phyloP scores from a whole-genome alignment of 768 basidiomycete genomes.

The Suillus bovinus region DNA sequence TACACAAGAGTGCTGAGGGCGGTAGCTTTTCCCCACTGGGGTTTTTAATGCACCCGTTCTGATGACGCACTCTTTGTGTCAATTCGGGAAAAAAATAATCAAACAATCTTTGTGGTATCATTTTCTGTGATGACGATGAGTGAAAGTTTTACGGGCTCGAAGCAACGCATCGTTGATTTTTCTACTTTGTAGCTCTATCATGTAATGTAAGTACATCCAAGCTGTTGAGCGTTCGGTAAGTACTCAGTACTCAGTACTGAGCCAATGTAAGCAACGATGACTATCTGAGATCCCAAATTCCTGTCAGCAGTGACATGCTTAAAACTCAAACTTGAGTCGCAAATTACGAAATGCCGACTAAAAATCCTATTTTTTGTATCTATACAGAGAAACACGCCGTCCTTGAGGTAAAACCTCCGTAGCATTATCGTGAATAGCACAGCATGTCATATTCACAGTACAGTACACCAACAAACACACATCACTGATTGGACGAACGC shows the following conservation, averaged over 20 bases:
- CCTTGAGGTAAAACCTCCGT: background rate
- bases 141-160: background rate
- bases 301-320: background rate
- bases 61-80: constrained; percentile 10
- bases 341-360: background rate
- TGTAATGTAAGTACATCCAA: background rate
- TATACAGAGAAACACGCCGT: background rate
- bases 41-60: constrained; percentile 17
- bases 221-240: background rate
- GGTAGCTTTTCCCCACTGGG: constrained; percentile 19
- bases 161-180: background rate
- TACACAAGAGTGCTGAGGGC: constrained; percentile 13
- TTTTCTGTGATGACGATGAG: background rate
- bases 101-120: background rate
- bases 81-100: constrained; percentile 3
- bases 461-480: background rate
- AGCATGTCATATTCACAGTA: background rate
- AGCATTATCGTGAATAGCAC: background rate
- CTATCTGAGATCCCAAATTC: background rate
- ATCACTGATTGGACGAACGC: constrained; percentile 18
- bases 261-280: background rate
- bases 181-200: background rate
- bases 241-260: background rate
- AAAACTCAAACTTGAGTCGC: background rate
- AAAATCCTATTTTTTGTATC: background rate